Percentiles rank a stretch among this genome's conserved stretches.
phyloP scores from a whole-genome alignment of 192 early-diverging fungal species.

The Backusella parvicylindrica region DNA sequence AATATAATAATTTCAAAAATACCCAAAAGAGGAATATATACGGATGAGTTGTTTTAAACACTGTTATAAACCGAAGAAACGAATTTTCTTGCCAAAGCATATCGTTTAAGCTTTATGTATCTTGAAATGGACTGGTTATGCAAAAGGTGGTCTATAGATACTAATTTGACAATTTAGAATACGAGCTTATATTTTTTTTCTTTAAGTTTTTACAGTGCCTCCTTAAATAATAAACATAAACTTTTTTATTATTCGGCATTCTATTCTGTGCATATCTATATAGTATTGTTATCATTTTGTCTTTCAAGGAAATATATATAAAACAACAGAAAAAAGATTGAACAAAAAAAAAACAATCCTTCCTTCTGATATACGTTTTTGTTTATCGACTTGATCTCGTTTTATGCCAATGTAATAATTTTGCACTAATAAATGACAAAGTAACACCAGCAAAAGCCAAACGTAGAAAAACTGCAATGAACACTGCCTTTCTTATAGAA shows the following conservation, averaged over 20 bases:
- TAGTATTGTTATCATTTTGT: neutral
- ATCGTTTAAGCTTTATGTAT: neutral
- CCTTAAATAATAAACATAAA: neutral
- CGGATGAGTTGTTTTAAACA: neutral
- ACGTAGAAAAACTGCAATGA: constrained; percentile 11
- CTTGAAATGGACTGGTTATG: neutral
- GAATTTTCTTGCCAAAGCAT: neutral
- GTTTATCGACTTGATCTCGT: neutral
- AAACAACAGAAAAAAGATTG: neutral
- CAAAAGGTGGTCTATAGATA: neutral
- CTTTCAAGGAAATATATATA: neutral
- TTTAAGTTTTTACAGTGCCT: neutral
- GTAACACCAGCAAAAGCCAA: neutral
- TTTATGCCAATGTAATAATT: neutral
- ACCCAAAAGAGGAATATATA: neutral
- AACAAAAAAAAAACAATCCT: too few species aligned
- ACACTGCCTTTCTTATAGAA: constrained; percentile 12
- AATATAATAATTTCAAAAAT: neutral
- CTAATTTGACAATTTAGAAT: neutral
- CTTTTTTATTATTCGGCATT: too few species aligned
- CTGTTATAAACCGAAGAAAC: neutral
- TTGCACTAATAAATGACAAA: neutral
- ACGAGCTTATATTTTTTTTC: neutral
- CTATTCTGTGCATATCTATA: too few species aligned
- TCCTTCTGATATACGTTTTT: too few species aligned